phyloP scores from a whole-genome alignment of 768 basidiomycete species.

The Myochromella boudieri region DNA sequence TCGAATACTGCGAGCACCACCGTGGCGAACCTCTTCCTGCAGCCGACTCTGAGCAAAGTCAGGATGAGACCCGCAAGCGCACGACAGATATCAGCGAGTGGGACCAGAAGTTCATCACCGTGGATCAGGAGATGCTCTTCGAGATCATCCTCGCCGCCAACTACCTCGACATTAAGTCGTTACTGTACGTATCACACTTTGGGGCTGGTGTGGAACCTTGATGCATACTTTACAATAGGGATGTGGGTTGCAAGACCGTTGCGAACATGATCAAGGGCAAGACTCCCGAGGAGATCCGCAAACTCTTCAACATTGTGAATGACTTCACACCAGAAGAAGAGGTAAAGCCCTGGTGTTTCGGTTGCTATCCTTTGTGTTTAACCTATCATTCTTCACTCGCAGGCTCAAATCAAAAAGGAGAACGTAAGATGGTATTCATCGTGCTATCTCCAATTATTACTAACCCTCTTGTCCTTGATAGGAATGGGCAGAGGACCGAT shows the following conservation, averaged over 20 bases:
- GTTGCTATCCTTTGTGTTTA: conserved; percentile 13
- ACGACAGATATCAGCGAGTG: conserved; percentile 99
- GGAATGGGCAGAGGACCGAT: conserved; percentile 96
- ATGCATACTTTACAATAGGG: conserved; percentile 44
- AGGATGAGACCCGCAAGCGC: conserved; percentile 94
- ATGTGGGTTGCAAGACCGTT: conserved; percentile 97
- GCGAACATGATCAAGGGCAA: conserved; percentile 99
- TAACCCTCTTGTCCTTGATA: conserved; percentile 26
- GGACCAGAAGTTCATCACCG: conserved; percentile 98
- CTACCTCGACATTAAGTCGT: conserved; percentile 98
- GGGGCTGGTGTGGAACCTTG: too few relatives aligned
- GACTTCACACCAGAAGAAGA: conserved; percentile 99
- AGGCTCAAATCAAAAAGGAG: conserved; percentile 99
- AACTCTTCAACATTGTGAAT: conserved; percentile 96
- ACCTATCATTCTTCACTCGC: conserved; percentile 13
- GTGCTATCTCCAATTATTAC: conserved; percentile 11
- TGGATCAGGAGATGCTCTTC: conserved; percentile 99
- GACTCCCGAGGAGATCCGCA: conserved; percentile 98
- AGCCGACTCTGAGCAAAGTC: conserved; percentile 73
- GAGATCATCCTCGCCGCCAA: conserved; percentile 99
- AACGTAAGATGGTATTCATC: conserved; percentile 59
- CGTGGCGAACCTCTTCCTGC: conserved; percentile 94
- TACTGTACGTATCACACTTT: conserved; percentile 66
- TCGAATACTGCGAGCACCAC: conserved; percentile 99
- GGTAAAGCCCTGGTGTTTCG: conserved; percentile 43